Base-by-base conservation (phyloP, 768 basidiomycete species). In the Glaciozyma antarctica region DNA sequence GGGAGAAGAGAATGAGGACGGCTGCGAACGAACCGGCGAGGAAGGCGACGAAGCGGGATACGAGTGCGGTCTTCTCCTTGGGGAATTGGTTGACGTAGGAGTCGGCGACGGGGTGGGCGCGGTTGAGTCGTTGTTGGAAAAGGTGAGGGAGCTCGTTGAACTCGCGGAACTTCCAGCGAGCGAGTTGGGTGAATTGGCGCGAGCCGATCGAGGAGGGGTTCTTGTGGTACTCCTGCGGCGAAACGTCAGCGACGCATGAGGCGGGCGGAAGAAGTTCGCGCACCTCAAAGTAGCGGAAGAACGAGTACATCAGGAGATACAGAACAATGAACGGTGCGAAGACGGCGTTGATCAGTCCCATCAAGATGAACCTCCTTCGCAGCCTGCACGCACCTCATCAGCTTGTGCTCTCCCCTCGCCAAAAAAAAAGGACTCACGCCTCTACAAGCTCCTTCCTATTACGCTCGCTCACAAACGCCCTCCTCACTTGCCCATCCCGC, bases 281-380 rank as follows among this genome's bases (percentile, higher is more conserved):
- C 56, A 91, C 95, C 81, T 99, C 95, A 67, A 99, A 99, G 76
- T 99, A 99, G 5, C 94, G 88, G 81, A 99, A 99, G 82, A 99
- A 99, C 1, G 92, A 98, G 76, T 95, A 99, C 85, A 98, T 89
- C 48, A 98, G 77, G 51, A 97, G 83, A 76, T 99, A 99, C 22
- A 93, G 79, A 41, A 98, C 88, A 73, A 99, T 98, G 78, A 98
- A 94, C 0, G 95, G 95, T 1, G 88, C 90, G 70, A 98, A 94
- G 15, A 92, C 84, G 3, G 90, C 92, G 71, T 99, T 99, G 62
- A 99, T 76, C 60, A 95, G 84, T 17, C 91, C 95, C 88, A 98
- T 94, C 76, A 99, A 94, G 66, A 97, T 85, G 75, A 99, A 88
- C 4, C 95, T 83, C 63, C 89, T 81, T 68, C 81, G 80, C 26